Conservation (phyloP, 2,329 filamentous ascomycete species). For the Pseudogymnoascus pannorum region DNA sequence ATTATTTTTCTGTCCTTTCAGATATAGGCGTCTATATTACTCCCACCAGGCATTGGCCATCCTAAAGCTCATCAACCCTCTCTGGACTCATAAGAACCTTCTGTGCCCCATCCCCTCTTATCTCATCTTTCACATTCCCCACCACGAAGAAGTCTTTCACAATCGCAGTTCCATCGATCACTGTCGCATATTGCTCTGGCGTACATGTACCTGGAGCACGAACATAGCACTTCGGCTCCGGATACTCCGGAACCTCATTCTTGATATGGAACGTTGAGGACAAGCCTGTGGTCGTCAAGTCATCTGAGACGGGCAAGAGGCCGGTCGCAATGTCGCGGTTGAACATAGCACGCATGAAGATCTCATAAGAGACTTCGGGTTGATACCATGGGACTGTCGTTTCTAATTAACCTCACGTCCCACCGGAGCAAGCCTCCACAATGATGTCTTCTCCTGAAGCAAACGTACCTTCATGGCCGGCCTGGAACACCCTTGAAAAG, state of each 20-base stretch:
- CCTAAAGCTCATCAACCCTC: neutral
- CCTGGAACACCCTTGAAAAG: conserved; percentile 59
- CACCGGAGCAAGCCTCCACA: conserved; percentile 44
- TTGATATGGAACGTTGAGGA: conserved; percentile 36
- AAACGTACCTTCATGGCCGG: conserved; percentile 41
- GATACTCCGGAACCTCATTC: conserved; percentile 32
- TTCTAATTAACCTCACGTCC: conserved; percentile 47
- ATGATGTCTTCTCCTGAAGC: conserved; percentile 23
- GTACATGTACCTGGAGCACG: conserved; percentile 35
- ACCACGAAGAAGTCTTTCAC: conserved; percentile 40
- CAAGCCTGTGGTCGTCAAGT: conserved; percentile 33
- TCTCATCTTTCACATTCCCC: conserved; percentile 11
- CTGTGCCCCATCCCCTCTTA: neutral
- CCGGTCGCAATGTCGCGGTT: conserved; percentile 48
- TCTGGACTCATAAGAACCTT: neutral
- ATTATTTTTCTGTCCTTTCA: neutral
- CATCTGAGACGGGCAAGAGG: conserved; percentile 24
- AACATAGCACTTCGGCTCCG: conserved; percentile 39
- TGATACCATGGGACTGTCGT: conserved; percentile 39
- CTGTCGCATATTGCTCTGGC: conserved; percentile 33
- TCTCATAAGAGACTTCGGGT: conserved; percentile 41
- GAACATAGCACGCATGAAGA: conserved; percentile 43
- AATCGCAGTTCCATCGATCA: conserved; percentile 38
- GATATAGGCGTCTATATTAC: neutral
- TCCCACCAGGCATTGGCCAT: neutral